Base-by-base conservation (phyloP, 2,329 filamentous ascomycete species). In the Trichoderma harzianum region DNA sequence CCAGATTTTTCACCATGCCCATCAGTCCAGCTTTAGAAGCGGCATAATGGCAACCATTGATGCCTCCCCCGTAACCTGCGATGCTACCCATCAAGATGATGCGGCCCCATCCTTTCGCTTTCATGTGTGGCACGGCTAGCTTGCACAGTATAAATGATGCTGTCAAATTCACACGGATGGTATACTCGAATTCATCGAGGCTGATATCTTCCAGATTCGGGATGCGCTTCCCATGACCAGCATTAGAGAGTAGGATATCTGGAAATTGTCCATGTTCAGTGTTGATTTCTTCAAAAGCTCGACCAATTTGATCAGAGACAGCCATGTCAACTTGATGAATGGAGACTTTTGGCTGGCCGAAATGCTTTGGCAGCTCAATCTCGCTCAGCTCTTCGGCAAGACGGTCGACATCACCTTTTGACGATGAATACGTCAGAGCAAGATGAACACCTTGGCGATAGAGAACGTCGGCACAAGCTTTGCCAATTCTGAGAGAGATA, bases 171-270 rank as follows among this genome's bases (percentile, higher is more conserved):
- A 91, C 84, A 71, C 84, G 86, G 61, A 91, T 80, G 5, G 87
- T 91, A 76, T 87, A 82, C 76, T 92, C 89, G 77, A 90, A 92
- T 77, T 92, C 89, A 67, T 89, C 88, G 28, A 91, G 78, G 7
- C 85, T 83, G 73, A 92, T 91, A 72, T 91, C 89, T 76, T 85
- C 82, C 62, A 89, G 84, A 62, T 82, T 78, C 3, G 81, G 80
- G 71, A 90, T 86, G n/a, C 89, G 84, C 76, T 89, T 89, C 53
- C 90, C 90, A 74, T 90, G 86, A 0, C 90, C 90, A 1, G 91
- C 91, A 76, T 93, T 93, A 10, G 39, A 47, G 39, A 47, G 7
- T 18, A 47, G 1, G 2, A 47, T 47, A 47, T 47, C 39, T 3
- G 39, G 39, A 47, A 47, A 47, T 47, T n/a, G 39, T 7, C 39